Evolutionary conservation across 768 basidiomycete genomes (phyloP).

Genomic region (Phaffia tasmanica): DNA sequence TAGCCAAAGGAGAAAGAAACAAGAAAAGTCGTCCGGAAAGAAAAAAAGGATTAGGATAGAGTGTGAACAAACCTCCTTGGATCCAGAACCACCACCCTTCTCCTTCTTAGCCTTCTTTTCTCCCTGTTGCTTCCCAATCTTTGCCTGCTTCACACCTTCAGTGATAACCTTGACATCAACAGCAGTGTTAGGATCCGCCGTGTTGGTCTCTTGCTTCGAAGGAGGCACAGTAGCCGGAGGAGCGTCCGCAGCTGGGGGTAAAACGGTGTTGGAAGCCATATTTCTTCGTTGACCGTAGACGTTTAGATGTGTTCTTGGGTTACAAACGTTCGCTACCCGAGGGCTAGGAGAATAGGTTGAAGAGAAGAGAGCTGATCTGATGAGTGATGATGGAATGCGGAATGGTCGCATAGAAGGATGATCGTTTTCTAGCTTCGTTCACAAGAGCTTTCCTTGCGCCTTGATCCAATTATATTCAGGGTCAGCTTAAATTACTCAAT

Average conservation of each 20-base stretch:
- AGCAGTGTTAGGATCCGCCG: conserved; percentile 13
- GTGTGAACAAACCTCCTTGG: background rate
- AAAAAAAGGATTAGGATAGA: background rate
- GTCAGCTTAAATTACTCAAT: no score
- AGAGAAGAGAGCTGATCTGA: no score
- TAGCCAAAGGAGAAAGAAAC: conserved; percentile 36
- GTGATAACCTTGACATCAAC: conserved; percentile 15
- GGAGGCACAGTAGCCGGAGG: conserved; percentile 17
- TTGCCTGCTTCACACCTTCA: conserved; percentile 7
- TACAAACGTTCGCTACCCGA: no score
- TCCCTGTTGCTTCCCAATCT: conserved; percentile 9
- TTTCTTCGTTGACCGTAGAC: no score
- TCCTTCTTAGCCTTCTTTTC: conserved; percentile 29
- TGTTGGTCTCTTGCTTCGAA: background rate
- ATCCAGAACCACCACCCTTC: conserved; percentile 17
- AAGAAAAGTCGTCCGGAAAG: conserved; percentile 20
- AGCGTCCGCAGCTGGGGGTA: conserved; percentile 24
- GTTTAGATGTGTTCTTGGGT: no score
- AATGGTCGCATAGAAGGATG: no score
- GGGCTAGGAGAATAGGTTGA: no score
- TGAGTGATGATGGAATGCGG: no score
- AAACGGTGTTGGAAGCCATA: conserved; percentile 21
- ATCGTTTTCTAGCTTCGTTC: no score
- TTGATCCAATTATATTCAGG: no score
- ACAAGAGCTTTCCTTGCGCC: no score